Conservation (phyloP, 768 basidiomycete genomes). For the Serpula lacrymans region DNA sequence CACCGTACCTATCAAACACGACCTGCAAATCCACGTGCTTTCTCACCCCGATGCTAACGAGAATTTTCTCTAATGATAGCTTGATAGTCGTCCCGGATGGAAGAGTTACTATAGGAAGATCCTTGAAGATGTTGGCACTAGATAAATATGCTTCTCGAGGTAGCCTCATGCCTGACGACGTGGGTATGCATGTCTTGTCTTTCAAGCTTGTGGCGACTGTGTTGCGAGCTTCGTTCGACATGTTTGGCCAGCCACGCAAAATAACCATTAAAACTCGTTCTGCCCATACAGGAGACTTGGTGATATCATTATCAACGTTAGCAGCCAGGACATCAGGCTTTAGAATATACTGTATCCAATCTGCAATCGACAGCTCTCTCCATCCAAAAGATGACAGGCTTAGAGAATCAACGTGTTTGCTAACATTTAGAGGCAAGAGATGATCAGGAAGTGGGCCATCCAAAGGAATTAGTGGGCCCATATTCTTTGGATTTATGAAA, state of each 20-base stretch:
- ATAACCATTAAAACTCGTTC: constrained; percentile 72
- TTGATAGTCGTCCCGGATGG: constrained; percentile 64
- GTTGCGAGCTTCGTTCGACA: constrained; percentile 44
- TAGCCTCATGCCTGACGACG: constrained; percentile 58
- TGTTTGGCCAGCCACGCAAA: constrained; percentile 68
- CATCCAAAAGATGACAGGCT: constrained; percentile 68
- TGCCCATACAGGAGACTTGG: constrained; percentile 65
- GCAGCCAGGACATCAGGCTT: constrained; percentile 39
- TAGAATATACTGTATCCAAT: constrained; percentile 73
- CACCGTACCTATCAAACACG: constrained; percentile 78
- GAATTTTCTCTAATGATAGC: constrained; percentile 65
- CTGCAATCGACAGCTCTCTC: constrained; percentile 68
- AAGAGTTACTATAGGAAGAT: constrained; percentile 76
- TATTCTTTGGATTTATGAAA: constrained; percentile 63
- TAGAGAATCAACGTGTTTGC: constrained; percentile 52
- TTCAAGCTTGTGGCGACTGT: constrained; percentile 41
- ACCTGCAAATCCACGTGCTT: constrained; percentile 92
- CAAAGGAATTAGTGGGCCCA: constrained; percentile 55
- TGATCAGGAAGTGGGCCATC: constrained; percentile 78
- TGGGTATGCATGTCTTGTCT: constrained; percentile 47
- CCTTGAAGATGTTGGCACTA: constrained; percentile 70
- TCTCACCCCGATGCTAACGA: constrained; percentile 76
- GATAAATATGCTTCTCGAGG: constrained; percentile 81
- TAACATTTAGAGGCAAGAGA: constrained; percentile 67
- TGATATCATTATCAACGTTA: constrained; percentile 57